These are phyloP conservation scores for Rubus parviflorus DNA, from an alignment of 306 rosid genomes.

Conservation along the genomic window DNA sequence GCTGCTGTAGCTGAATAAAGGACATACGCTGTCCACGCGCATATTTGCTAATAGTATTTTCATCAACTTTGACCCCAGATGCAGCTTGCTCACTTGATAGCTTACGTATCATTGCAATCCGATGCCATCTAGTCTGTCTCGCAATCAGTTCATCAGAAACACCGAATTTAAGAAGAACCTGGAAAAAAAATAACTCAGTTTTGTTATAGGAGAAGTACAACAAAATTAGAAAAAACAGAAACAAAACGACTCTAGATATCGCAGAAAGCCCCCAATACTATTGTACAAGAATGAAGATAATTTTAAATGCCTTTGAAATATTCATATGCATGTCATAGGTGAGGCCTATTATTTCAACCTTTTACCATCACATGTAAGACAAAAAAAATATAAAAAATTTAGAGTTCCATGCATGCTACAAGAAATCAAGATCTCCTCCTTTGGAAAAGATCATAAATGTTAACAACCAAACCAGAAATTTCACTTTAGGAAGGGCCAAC, in stretches of 20 bases:
- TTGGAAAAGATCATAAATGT: neutral
- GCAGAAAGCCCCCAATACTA: neutral
- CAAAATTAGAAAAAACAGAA: slow-evolving; percentile 20
- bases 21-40: slow-evolving; percentile 99
- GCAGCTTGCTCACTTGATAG: slow-evolving; percentile 98
- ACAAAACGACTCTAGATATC: neutral
- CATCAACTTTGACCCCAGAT: slow-evolving; percentile 93
- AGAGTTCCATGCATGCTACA: too few species aligned
- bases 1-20: slow-evolving; percentile 97
- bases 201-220: neutral
- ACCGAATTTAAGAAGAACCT: slow-evolving; percentile 93
- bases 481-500: too few species aligned
- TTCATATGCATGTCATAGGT: neutral
- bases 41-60: slow-evolving; percentile 89
- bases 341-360: neutral
- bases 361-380: neutral
- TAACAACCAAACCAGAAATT: neutral
- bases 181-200: slow-evolving; percentile 18
- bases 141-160: slow-evolving; percentile 91
- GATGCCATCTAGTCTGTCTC: slow-evolving; percentile 95
- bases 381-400: too few species aligned
- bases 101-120: slow-evolving; percentile 98
- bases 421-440: neutral
- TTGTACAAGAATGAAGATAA: neutral
- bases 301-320: neutral